Evolutionary conservation across 129 eudicot species (phyloP).

Genomic region (Escallonia rubra): DNA sequence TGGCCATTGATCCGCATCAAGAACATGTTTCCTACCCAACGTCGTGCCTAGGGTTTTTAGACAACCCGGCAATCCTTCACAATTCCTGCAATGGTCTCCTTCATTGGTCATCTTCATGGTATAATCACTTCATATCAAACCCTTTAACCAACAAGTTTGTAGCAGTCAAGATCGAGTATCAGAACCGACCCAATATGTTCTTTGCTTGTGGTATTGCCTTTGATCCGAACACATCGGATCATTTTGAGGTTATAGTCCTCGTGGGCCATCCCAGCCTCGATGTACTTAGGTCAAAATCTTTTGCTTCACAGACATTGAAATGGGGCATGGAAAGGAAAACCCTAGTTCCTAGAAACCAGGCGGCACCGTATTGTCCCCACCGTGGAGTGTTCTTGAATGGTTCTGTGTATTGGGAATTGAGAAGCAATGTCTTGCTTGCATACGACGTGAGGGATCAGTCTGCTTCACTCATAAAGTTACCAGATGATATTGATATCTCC

Average conservation of each 20-base stretch:
- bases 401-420: constrained; percentile 16
- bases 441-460: constrained; percentile 1
- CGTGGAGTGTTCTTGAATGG: constrained; percentile 11
- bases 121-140: constrained; percentile 10
- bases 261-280: neutral
- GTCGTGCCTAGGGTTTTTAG: constrained; percentile 19
- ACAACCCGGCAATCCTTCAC: constrained; percentile 9
- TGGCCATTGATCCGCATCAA: constrained; percentile 5
- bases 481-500: neutral
- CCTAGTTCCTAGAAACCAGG: neutral
- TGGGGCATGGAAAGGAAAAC: constrained; percentile 9
- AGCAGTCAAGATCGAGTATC: neutral
- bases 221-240: constrained; percentile 6
- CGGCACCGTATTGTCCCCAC: neutral
- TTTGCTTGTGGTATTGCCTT: constrained; percentile 11
- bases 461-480: constrained; percentile 1
- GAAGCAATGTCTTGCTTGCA: constrained; percentile 2
- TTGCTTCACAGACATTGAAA: constrained; percentile 3
- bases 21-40: constrained; percentile 9
- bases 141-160: constrained; percentile 4
- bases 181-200: neutral
- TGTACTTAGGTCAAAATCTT: neutral
- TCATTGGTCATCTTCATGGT: constrained; percentile 1
- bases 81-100: constrained; percentile 13
- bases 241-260: constrained; percentile 6